Evolutionary conservation across 2,329 filamentous ascomycete genomes (phyloP).

Genomic region (Aspergillus flavus): DNA sequence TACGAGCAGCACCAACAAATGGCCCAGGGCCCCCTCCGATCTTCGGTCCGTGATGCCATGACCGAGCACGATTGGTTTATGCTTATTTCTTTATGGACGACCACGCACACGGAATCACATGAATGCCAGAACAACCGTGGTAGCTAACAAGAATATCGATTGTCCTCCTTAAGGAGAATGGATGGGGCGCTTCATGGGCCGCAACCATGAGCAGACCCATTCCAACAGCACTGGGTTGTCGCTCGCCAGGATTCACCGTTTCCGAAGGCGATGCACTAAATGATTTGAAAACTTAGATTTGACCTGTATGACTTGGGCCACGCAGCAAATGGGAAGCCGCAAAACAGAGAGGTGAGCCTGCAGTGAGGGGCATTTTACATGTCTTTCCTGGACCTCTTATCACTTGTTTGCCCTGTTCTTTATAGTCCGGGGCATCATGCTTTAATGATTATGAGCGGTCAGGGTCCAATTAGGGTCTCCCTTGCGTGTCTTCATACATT

Average conservation of each 20-base stretch:
- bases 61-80: neutral
- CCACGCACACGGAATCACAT: neutral
- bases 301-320: neutral
- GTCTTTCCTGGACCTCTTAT: neutral
- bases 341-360: neutral
- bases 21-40: neutral
- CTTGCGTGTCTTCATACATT: constrained; percentile 1
- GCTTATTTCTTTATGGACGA: neutral
- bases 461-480: neutral
- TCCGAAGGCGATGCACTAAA: constrained; percentile 6
- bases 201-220: neutral
- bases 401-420: neutral
- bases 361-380: neutral
- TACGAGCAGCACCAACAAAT: neutral
- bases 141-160: neutral
- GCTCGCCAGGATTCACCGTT: neutral
- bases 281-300: neutral
- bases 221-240: neutral
- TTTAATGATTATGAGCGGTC: neutral
- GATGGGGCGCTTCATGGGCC: neutral
- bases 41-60: neutral
- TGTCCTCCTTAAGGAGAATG: neutral
- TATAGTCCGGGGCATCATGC: neutral
- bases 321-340: neutral
- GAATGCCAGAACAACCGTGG: neutral